These are phyloP conservation scores for Leccinellum albellum DNA, from an alignment of 768 basidiomycete genomes.

Conservation along the genomic window DNA sequence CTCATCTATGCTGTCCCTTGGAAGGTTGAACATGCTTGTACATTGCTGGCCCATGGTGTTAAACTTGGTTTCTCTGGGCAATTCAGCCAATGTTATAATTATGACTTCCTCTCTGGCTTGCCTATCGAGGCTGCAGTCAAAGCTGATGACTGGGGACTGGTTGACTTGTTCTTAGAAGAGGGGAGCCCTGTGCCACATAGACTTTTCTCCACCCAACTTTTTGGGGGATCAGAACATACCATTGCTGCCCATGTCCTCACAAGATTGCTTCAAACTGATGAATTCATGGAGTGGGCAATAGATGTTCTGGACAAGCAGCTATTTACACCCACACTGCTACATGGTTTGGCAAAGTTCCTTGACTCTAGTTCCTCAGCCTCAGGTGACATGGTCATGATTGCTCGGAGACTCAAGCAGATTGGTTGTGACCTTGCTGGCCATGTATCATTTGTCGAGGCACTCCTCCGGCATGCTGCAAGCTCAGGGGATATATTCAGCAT, in stretches of 20 bases:
- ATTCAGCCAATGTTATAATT: too few species aligned
- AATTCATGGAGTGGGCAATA: not conserved
- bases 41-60: not conserved
- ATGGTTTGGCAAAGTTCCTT: not conserved
- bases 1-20: not conserved
- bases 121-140: not conserved
- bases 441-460: not conserved
- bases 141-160: not conserved
- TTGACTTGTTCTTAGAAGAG: not conserved
- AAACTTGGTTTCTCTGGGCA: not conserved
- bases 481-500: not conserved
- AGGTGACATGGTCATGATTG: not conserved
- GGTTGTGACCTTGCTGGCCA: not conserved
- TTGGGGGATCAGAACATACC: too few species aligned
- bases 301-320: not conserved
- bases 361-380: too few species aligned
- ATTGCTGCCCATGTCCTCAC: not conserved
- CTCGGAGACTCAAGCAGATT: not conserved
- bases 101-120: not conserved
- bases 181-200: not conserved
- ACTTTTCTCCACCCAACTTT: not conserved
- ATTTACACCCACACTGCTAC: accelerated
- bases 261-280: not conserved
- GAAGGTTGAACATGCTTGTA: not conserved
- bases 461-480: not conserved